Conservation (phyloP, 2,329 filamentous ascomycete species). For the Endothia cerciana region DNA sequence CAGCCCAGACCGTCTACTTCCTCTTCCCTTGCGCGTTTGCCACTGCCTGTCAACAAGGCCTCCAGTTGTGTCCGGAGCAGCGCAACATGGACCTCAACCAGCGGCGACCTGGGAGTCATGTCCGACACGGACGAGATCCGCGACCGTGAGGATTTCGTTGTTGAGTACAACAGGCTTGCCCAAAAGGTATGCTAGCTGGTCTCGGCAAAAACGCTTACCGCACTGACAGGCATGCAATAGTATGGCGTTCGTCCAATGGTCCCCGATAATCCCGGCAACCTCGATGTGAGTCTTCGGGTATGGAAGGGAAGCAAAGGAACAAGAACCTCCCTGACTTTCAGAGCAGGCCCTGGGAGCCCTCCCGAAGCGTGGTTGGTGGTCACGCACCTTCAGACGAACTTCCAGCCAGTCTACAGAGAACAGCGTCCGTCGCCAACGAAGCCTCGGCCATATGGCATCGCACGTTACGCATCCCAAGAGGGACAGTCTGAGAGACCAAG, state of each 20-base stretch:
- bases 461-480: constrained; percentile 48
- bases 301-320: not conserved
- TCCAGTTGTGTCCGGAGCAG: constrained; percentile 42
- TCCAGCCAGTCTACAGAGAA: constrained; percentile 36
- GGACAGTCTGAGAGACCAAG: constrained; percentile 53
- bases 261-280: constrained; percentile 41
- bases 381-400: constrained; percentile 35
- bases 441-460: constrained; percentile 59
- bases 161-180: constrained; percentile 65
- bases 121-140: constrained; percentile 55
- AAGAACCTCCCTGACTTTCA: constrained; percentile 6
- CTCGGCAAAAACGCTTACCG: not conserved
- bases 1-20: constrained; percentile 27
- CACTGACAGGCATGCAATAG: constrained; percentile 42
- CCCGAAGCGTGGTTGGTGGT: constrained; percentile 34
- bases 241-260: constrained; percentile 54
- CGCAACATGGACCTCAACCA: constrained; percentile 62
- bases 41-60: constrained; percentile 25
- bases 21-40: constrained; percentile 20
- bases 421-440: constrained; percentile 51
- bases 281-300: constrained; percentile 37
- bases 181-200: constrained; percentile 49
- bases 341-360: constrained; percentile 10
- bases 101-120: constrained; percentile 50
- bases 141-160: constrained; percentile 52